These are phyloP conservation scores for Rhizopus microsporus DNA, from an alignment of 371 early-diverging fungal genomes.

Conservation along the genomic window DNA sequence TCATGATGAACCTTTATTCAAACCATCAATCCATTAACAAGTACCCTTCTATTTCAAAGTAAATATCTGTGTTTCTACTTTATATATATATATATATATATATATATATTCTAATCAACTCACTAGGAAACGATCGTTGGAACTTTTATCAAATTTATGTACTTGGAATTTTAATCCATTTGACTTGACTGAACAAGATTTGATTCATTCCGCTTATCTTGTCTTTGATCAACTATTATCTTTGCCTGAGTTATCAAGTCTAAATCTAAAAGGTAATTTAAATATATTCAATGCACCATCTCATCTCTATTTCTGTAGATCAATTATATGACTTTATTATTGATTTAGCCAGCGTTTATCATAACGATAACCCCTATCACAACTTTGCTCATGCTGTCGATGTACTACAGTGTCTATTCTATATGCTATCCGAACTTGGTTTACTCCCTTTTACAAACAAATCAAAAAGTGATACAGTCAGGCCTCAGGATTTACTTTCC, in stretches of 20 bases:
- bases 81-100: too few relatives aligned
- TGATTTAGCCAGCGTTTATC: slow-evolving; percentile 63
- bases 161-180: slow-evolving; percentile 74
- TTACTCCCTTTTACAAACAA: slow-evolving; percentile 39
- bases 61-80: too few relatives aligned
- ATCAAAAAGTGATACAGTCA: background rate
- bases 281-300: slow-evolving; percentile 10
- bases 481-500: slow-evolving; percentile 36
- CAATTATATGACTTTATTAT: slow-evolving; percentile 60
- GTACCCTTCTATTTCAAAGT: slow-evolving; percentile 2
- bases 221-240: slow-evolving; percentile 66
- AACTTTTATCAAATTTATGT: slow-evolving; percentile 46
- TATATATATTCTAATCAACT: slow-evolving; percentile 11
- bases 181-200: slow-evolving; percentile 60
- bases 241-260: slow-evolving; percentile 54
- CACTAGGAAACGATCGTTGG: slow-evolving; percentile 41
- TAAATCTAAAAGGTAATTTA: slow-evolving; percentile 52
- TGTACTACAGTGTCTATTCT: slow-evolving; percentile 79
- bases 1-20: slow-evolving; percentile 18
- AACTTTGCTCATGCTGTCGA: slow-evolving; percentile 87
- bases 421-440: slow-evolving; percentile 67
- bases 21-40: slow-evolving; percentile 1
- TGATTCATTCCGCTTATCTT: slow-evolving; percentile 64
- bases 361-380: slow-evolving; percentile 78
- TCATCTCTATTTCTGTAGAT: slow-evolving; percentile 32